Conservation (phyloP, 1,139 yeast genomes). For the Pichia sp. region DNA sequence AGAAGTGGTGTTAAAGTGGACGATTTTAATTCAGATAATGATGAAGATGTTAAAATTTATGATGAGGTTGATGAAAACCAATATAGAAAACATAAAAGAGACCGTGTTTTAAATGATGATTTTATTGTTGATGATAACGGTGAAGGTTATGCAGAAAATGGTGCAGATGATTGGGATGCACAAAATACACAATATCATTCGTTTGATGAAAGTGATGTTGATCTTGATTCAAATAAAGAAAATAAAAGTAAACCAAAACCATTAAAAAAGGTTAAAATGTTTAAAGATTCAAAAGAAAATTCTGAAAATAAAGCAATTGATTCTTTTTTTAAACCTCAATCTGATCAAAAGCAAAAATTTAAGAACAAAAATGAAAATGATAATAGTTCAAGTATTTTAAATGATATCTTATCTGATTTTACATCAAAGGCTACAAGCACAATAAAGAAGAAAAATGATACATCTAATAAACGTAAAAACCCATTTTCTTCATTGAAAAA, state of each 20-base stretch:
- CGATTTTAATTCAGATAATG: conserved; percentile 31
- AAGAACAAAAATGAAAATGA: conserved; percentile 27
- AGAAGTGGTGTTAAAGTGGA: conserved; percentile 33
- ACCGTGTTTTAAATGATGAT: conserved; percentile 80
- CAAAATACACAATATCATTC: conserved; percentile 38
- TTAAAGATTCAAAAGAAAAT: conserved; percentile 35
- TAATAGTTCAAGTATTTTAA: conserved; percentile 34
- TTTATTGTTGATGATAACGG: conserved; percentile 93
- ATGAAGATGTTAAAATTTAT: conserved; percentile 50
- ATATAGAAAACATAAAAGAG: conserved; percentile 68
- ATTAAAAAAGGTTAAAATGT: conserved; percentile 35
- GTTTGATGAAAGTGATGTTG: conserved; percentile 1
- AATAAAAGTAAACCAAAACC: conserved; percentile 36
- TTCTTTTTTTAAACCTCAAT: conserved; percentile 42
- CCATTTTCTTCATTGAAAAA: conserved; percentile 28
- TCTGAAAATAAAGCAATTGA: conserved; percentile 48
- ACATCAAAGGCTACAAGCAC: conserved; percentile 22
- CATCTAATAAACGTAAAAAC: conserved; percentile 20
- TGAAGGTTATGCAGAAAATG: conserved; percentile 85
- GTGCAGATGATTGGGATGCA: conserved; percentile 82
- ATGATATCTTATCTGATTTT: conserved; percentile 45
- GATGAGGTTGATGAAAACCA: conserved; percentile 84
- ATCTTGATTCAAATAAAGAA: not conserved
- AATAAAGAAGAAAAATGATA: conserved; percentile 17
- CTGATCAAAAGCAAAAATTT: conserved; percentile 17